Evolutionary conservation across 176 grass and related monocot genomes (phyloP), one percentile per base, ranked within the genome.

Genomic region (Triticum dicoccoides): DNA sequence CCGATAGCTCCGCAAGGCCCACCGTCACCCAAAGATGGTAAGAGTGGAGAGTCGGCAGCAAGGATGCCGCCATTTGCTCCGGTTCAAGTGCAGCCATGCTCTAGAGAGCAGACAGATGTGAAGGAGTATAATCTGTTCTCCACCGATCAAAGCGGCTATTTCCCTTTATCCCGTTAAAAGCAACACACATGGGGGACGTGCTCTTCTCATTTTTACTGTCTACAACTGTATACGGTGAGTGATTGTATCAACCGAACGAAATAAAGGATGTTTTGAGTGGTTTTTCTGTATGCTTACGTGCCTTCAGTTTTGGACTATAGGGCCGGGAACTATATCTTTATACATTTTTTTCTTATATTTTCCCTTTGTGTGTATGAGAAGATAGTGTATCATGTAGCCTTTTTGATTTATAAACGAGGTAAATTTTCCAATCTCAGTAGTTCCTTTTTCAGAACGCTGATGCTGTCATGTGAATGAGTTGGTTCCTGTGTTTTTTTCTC

Each of bases 61-160:
- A 89, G 76, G 18, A 63, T 54, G 51, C 51, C 73, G 29, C 70
- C 83, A 35, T 20, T 88, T 65, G 42, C 83, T 74, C 83, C 90
- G 61, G 65, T 74, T 84, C 76, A 95, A 78, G 32, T 38, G 77
- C 80, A 87, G 49, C 35, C 76, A 75, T 98, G 92, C 82, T 92
- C 89, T 27, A 88, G 86, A 85, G 92, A 92, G 77, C 88, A 96
- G 85, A 82, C 80, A 64, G 79, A 91, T 77, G 85, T 96, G 67
- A 83, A 95, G 67, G 89, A 97, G 82, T 95, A 95, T 74, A 91
- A 89, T 78, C 90, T 95, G 74, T 95, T 95, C 79, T 93, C 91
- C 78, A 76, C 86, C 23, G 83, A 76, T 52, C 73, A 88, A 87
- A 83, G 78, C 67, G 83, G 66, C 33, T 82, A 64, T 91, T 95